A percentile compares a stretch with the other conserved stretches of the same genome.
Conservation (phyloP, 208 protist genomes). For the Crithidia brevicula region DNA sequence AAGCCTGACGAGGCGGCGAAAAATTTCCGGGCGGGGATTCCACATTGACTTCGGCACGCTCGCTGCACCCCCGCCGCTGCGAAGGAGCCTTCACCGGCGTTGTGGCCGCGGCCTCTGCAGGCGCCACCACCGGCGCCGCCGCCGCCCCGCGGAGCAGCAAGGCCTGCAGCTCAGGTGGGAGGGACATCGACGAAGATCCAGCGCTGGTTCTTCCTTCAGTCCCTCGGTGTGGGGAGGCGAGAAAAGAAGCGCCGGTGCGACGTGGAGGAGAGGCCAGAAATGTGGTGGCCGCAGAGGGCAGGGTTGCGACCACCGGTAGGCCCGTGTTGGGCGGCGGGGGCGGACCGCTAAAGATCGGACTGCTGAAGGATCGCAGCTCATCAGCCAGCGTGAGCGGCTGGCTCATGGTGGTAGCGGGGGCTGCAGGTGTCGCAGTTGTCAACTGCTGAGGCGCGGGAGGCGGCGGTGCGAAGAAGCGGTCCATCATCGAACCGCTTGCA, state of each 20-base stretch:
- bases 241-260: slow-evolving; percentile 10
- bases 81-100: too few species aligned
- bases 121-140: neutral
- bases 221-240: slow-evolving; percentile 11
- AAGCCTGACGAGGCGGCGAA: neutral
- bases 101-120: neutral
- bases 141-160: slow-evolving; percentile 13
- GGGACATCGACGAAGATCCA: slow-evolving; percentile 4
- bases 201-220: neutral
- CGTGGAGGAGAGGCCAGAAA: slow-evolving; percentile 14
- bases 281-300: neutral
- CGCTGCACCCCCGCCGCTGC: slow-evolving; percentile 24
- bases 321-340: neutral
- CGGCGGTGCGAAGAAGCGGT: neutral
- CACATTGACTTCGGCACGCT: slow-evolving; percentile 29
- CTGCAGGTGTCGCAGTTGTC: neutral
- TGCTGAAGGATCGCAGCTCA: slow-evolving; percentile 28
- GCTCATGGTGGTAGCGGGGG: neutral
- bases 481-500: neutral
- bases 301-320: neutral
- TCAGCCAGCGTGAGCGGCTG: slow-evolving; percentile 22
- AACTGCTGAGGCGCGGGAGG: neutral
- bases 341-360: slow-evolving; percentile 1
- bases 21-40: neutral
- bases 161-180: slow-evolving; percentile 26